Evolutionary conservation across 176 grass and related monocot species (phyloP).

Genomic region (Eleusine indica): DNA sequence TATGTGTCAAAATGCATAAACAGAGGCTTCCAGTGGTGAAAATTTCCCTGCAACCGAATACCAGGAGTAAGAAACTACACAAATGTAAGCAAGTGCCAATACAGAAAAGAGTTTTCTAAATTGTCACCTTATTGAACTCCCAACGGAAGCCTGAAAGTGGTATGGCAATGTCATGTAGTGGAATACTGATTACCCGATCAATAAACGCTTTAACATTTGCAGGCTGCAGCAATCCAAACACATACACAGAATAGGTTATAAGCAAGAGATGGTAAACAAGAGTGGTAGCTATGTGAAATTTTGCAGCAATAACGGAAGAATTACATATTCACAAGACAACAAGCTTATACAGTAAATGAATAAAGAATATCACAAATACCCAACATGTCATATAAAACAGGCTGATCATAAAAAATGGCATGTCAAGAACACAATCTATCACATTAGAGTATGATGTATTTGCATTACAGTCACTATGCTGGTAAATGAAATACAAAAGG

Average conservation of each 20-base stretch:
- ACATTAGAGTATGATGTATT: not conserved
- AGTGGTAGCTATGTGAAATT: conserved; percentile 8
- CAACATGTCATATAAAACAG: conserved; percentile 17
- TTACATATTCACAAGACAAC: conserved; percentile 7
- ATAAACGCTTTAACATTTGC: conserved; percentile 97
- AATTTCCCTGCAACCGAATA: conserved; percentile 80
- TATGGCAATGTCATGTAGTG: conserved; percentile 97
- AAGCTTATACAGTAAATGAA: conserved; percentile 20
- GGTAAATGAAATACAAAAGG: not conserved
- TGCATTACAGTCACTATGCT: not conserved
- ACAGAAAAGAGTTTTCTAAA: conserved; percentile 25
- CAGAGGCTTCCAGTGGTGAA: conserved; percentile 96
- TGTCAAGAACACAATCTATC: not conserved
- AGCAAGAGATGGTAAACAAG: conserved; percentile 1
- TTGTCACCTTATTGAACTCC: conserved; percentile 90
- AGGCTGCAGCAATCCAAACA: conserved; percentile 87
- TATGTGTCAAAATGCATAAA: conserved; percentile 95
- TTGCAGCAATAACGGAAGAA: not conserved
- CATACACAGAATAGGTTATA: conserved; percentile 34
- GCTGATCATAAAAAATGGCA: not conserved
- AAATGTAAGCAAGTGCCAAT: conserved; percentile 4
- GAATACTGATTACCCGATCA: conserved; percentile 91
- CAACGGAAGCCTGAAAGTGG: conserved; percentile 90
- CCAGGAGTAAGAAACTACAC: conserved; percentile 27
- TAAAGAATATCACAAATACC: not conserved